Evolutionary conservation across 768 basidiomycete species (phyloP), one percentile per base, ranked within the genome.

Genomic region (Amanita exitialis): DNA sequence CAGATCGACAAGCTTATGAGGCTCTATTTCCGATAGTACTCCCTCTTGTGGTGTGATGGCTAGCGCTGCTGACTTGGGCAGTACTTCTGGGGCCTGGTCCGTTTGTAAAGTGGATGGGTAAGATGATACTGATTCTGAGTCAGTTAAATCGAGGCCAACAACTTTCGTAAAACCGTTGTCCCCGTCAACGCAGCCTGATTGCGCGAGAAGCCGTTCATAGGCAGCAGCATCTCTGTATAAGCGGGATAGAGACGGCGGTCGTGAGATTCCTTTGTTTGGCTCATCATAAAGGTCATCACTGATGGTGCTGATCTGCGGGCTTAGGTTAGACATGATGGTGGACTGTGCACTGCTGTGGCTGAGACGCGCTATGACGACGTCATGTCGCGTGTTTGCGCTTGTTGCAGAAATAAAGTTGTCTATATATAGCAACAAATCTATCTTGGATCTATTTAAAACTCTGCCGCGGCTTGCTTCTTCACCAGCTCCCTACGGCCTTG

Each of bases 401-500:
- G 9, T 41, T 41, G 20, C 12, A 21, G 9, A 10, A 41, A 38
- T 20, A 4, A 13, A n/a, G 35, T 3, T 1, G 5, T 38, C 18
- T 38, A 16, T 28, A 44, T 27, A 44, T 43, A 20, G 18, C n/a
- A n/a, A n/a, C n/a, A 13, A 10, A 23, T 12, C 18, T 10, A 42
- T 12, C 23, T 23, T 10, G 3, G 9, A 9, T 12, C 41, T 23
- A 27, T 2, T 20, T 3, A 28, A 12, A 30, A 9, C 25, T 44
- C 30, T n/a, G 43, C 43, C 2, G 27, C 6, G 10, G 27, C 43
- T 28, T 28, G 43, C 25, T n/a, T n/a, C 42, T 69, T 69, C 18
- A 80, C 63, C 30, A 72, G 65, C 43, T 70, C 71, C 58, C 86
- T 70, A 51, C 95, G 82, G 30, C 82, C 86, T 47, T 77, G 82